Base-by-base conservation (phyloP, 768 basidiomycete genomes). In the Porpolomopsis calyptriformis region DNA sequence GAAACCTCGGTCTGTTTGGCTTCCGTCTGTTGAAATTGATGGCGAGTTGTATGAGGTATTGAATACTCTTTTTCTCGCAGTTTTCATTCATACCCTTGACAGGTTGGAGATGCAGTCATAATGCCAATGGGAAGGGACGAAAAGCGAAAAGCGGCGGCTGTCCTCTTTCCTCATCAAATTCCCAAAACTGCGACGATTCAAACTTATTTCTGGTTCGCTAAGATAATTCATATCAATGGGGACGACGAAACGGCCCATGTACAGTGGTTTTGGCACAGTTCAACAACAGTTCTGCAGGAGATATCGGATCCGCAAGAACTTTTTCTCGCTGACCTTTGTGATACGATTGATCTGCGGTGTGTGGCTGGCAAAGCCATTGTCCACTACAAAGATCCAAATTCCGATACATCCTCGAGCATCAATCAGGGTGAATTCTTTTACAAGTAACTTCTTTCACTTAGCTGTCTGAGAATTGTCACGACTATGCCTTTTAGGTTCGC, bases 231-330 rank as follows among this genome's bases (percentile, higher is more conserved):
- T 42, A 71, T 86, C 46, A 59, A 70, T 12, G 61, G 65, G 26
- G 60, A 67, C 12, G 48, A 62, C 4, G 60, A 69, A 44, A 60
- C 48, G 1, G 72, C 74, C 1, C 87, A 90, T 58, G 61, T 84
- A 8, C 83, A 78, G 26, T 90, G 85, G 85, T 74, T 83, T 23
- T 73, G 82, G 44, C 86, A 89, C 53, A 74, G 77, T 0, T 73
- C 75, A 0, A 71, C 74, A 45, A 82, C 78, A 0, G 57, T 76
- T n/a, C 57, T 86, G 22, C 64, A 70, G 23, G 78, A 85, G 49
- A 59, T 87, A 11, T 73, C 72, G 0, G 63, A 82, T 46, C 64
- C 74, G 0, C 78, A 77, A 45, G 85, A 90, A 52, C 56, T 90
- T 0, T 86, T 81, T 55, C 58, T 83, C 4, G 70, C 71, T 23